Evolutionary conservation across 169 alveolate species (phyloP).

Genomic region (Plasmodium inui): DNA sequence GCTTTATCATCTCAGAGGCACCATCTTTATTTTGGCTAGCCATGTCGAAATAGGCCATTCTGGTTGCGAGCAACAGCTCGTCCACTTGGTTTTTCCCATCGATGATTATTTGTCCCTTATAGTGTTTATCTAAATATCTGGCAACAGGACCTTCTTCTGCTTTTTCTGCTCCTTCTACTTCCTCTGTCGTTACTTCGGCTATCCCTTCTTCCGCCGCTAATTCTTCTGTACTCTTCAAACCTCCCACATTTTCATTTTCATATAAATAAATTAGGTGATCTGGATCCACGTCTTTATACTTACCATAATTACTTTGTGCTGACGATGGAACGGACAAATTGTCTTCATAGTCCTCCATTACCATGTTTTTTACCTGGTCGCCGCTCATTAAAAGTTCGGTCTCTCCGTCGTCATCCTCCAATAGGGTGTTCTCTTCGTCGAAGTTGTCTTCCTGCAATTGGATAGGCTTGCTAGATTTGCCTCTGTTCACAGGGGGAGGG

Average conservation of each 20-base stretch:
- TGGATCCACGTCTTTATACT: constrained; percentile 57
- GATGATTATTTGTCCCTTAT: constrained; percentile 63
- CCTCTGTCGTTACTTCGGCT: neutral
- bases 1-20: constrained; percentile 1
- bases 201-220: neutral
- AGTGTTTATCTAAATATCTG: constrained; percentile 55
- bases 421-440: neutral
- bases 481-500: neutral
- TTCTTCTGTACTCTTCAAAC: neutral
- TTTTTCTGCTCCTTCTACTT: no score
- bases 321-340: constrained; percentile 29
- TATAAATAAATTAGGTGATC: constrained; percentile 55
- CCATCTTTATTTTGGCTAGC: constrained; percentile 25
- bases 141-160: neutral
- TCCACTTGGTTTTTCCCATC: constrained; percentile 75
- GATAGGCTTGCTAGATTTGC: neutral
- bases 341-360: constrained; percentile 9
- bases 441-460: neutral
- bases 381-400: neutral
- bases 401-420: constrained; percentile 9
- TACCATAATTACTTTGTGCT: constrained; percentile 44
- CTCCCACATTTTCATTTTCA: constrained; percentile 34
- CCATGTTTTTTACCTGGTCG: neutral
- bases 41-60: constrained; percentile 61
- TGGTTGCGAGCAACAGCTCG: constrained; percentile 67